Evolutionary conservation across 208 protist species (phyloP).

Genomic region (Vickermania ingenoplastis): DNA sequence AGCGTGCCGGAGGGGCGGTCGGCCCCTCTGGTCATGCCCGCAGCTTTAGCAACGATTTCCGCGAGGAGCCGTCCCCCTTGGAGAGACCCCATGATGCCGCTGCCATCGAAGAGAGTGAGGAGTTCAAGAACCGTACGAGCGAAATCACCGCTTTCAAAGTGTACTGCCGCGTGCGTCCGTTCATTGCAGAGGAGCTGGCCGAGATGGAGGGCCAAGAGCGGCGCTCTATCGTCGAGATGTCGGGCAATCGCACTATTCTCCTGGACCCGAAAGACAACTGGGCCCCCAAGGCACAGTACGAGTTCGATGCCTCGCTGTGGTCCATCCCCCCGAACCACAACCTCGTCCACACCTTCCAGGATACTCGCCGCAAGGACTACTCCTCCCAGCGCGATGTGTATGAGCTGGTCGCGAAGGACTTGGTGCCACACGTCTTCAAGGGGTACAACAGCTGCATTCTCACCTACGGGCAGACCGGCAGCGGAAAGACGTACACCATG

Average conservation of each 20-base stretch:
- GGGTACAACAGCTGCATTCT: slow-evolving; percentile 90
- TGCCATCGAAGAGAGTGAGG: slow-evolving; percentile 51
- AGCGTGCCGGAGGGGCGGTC: neutral
- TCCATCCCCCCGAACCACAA: slow-evolving; percentile 80
- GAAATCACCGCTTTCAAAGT: slow-evolving; percentile 87
- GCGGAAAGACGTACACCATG: slow-evolving; percentile 90
- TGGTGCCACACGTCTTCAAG: slow-evolving; percentile 89
- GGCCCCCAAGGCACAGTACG: slow-evolving; percentile 82
- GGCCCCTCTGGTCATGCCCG: too few species aligned
- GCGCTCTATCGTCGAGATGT: slow-evolving; percentile 85
- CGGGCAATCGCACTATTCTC: slow-evolving; percentile 75
- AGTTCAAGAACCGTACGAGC: slow-evolving; percentile 65
- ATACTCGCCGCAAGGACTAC: slow-evolving; percentile 61
- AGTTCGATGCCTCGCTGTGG: slow-evolving; percentile 86
- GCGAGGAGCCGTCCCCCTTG: neutral
- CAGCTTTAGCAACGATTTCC: neutral
- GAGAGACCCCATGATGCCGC: slow-evolving; percentile 22
- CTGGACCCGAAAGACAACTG: slow-evolving; percentile 81
- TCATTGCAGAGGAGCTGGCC: slow-evolving; percentile 81
- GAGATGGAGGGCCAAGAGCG: slow-evolving; percentile 80
- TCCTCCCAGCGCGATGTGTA: slow-evolving; percentile 86
- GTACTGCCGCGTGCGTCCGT: slow-evolving; percentile 74
- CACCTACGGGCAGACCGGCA: slow-evolving; percentile 90
- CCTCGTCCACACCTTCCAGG: slow-evolving; percentile 76
- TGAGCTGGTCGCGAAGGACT: slow-evolving; percentile 80